Base-by-base conservation (phyloP, 108 stramenopile species). In the Cyclostephanos invisitatus region DNA sequence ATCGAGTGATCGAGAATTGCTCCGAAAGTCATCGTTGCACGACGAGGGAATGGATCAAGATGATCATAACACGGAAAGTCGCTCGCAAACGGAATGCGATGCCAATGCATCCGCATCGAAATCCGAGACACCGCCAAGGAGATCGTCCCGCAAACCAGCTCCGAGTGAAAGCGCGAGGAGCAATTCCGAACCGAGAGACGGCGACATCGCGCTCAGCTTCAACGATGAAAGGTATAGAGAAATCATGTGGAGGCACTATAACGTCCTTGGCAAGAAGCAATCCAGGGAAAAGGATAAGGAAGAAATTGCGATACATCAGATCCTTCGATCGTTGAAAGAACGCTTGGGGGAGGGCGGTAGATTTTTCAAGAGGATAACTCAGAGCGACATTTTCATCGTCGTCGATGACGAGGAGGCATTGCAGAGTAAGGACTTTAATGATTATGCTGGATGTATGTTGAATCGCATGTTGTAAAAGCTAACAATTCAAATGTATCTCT, bases 371-470 rank as follows among this genome's bases (percentile, higher is more conserved):
- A 61, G 51, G 21, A 57, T 47, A 18, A 32, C 59, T 22, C 59
- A 42, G 29, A 60, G 46, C 21, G 60, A 61, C 50, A 37, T 46
- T 28, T 28, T 38, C n/a, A 32, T 49, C 28, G 18, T 29, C 5
- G 70, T 71, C n/a, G 70, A 71, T 62, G 70, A 71, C 29, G 70
- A 71, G 8, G 37, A 36, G 47, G 70, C 70, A 15, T 46, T 71
- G 48, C 67, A 40, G 15, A 68, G 58, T 59, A 59, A 59, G 58
- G n/a, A 17, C 9, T n/a, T n/a, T 36, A 9, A 17, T 59, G 29
- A 18, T 59, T 17, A 29, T 29, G 18, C 28, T 17, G 2, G 6
- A 21, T 10, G 12, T 15, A 37, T 59, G 0, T 59, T 59, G 29
- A 38, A 29, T n/a, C 8, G 9, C 17, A 9, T 27, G 32, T 3